These are phyloP conservation scores for Apiospora kogelbergensis DNA, from an alignment of 2,329 filamentous ascomycete species.

Conservation along the genomic window DNA sequence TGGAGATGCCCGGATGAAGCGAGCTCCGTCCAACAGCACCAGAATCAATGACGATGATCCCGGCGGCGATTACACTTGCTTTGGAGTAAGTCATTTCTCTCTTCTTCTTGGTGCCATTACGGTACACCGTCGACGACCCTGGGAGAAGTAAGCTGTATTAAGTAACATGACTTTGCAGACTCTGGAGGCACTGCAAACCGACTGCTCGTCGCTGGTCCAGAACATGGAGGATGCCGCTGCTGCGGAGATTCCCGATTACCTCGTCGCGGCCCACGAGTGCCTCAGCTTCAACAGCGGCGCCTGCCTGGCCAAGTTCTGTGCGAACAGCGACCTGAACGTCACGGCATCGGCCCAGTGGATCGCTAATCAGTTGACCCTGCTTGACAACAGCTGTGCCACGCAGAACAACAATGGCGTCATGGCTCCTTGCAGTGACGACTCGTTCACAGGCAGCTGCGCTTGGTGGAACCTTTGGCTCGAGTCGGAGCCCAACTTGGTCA, in stretches of 20 bases:
- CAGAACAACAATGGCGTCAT: background rate
- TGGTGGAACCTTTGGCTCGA: constrained; percentile 7
- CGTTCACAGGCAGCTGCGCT: background rate
- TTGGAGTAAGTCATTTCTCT: background rate
- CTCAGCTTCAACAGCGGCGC: background rate
- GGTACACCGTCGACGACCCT: background rate
- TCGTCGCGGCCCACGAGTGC: background rate
- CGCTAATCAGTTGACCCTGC: background rate
- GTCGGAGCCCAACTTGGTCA: background rate
- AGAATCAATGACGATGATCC: background rate
- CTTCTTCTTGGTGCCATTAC: background rate
- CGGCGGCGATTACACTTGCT: background rate
- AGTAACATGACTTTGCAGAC: background rate
- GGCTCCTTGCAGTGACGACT: background rate
- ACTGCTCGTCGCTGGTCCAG: background rate
- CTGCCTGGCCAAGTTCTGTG: background rate
- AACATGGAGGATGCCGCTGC: background rate
- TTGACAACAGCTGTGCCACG: background rate
- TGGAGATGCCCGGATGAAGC: background rate
- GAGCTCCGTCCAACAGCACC: background rate
- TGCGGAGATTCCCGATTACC: background rate
- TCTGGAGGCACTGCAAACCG: background rate
- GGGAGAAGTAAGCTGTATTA: background rate
- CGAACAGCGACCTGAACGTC: background rate
- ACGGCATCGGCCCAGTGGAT: background rate